These are phyloP conservation scores for Diospyros kaki DNA, from an alignment of 148 eudicot genomes.

Conservation along the genomic window DNA sequence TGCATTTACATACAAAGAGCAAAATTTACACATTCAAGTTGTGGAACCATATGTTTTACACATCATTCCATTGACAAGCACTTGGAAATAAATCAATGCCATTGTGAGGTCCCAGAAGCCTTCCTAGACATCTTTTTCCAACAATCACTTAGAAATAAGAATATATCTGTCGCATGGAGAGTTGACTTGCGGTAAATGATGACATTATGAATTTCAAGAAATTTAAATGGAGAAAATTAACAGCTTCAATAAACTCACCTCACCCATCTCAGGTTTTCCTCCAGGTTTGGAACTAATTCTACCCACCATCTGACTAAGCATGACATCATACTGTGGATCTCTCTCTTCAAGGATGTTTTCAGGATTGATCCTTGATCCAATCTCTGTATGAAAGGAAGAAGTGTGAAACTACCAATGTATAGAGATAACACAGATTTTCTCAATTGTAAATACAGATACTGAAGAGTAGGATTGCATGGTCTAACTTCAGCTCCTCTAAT, in stretches of 20 bases:
- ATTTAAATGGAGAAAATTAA: slow-evolving; percentile 1
- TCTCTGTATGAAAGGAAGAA: slow-evolving; percentile 32
- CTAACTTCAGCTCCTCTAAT: background rate
- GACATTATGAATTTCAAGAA: background rate
- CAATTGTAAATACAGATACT: background rate
- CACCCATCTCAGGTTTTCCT: slow-evolving; percentile 89
- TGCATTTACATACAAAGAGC: no score
- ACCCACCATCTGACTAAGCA: slow-evolving; percentile 80
- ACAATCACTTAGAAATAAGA: background rate
- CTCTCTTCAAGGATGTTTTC: slow-evolving; percentile 44
- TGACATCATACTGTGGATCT: slow-evolving; percentile 65
- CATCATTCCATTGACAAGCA: no score
- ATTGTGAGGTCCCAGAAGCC: no score
- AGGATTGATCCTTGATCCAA: slow-evolving; percentile 27
- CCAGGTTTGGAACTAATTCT: slow-evolving; percentile 74
- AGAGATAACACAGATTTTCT: background rate
- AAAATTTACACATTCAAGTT: no score
- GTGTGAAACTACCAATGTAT: slow-evolving; percentile 2
- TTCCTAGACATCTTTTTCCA: no score
- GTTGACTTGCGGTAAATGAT: background rate
- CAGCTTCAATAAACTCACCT: slow-evolving; percentile 43
- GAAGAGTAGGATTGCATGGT: background rate
- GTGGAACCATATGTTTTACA: no score
- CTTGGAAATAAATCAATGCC: no score
- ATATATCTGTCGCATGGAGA: background rate